A percentile compares a stretch with the other conserved stretches of the same genome.
Conservation (phyloP, 345 rosid genomes). For the Pelargonium nanum region DNA sequence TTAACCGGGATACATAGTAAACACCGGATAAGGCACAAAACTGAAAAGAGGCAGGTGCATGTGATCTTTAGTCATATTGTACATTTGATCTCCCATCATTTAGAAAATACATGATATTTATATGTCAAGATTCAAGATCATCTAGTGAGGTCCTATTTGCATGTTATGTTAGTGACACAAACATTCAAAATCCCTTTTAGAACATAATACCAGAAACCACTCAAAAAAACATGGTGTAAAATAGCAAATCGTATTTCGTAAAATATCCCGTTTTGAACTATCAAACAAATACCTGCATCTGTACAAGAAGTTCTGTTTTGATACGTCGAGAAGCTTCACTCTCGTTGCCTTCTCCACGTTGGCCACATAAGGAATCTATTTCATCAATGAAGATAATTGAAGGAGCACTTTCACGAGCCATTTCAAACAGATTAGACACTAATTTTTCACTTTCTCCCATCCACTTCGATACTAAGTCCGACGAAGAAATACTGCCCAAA, state of each 20-base stretch:
- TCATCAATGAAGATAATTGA: constrained; percentile 87
- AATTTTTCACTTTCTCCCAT: constrained; percentile 98
- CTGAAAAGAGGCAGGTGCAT: background rate
- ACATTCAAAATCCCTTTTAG: background rate
- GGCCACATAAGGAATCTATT: constrained; percentile 88
- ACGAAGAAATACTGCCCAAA: constrained; percentile 64
- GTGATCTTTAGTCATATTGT: background rate
- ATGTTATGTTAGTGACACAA: background rate
- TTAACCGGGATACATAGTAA: background rate
- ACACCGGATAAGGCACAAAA: background rate
- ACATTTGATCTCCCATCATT: background rate
- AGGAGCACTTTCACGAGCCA: constrained; percentile 96
- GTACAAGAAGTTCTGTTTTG: constrained; percentile 95
- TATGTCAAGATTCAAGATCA: background rate
- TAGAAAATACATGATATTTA: background rate
- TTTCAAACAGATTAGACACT: constrained; percentile 84
- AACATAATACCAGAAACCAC: background rate
- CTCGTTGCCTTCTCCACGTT: constrained; percentile 92
- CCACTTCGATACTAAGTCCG: constrained; percentile 95
- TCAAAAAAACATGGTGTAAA: background rate
- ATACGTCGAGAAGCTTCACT: constrained; percentile 96
- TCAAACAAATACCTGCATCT: constrained; percentile 69
- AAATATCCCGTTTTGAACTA: background rate
- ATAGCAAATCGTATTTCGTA: no score
- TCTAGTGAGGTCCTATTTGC: background rate